Base-by-base conservation (phyloP, 495 filamentous ascomycete genomes). In the Aspergillus taichungensis region DNA sequence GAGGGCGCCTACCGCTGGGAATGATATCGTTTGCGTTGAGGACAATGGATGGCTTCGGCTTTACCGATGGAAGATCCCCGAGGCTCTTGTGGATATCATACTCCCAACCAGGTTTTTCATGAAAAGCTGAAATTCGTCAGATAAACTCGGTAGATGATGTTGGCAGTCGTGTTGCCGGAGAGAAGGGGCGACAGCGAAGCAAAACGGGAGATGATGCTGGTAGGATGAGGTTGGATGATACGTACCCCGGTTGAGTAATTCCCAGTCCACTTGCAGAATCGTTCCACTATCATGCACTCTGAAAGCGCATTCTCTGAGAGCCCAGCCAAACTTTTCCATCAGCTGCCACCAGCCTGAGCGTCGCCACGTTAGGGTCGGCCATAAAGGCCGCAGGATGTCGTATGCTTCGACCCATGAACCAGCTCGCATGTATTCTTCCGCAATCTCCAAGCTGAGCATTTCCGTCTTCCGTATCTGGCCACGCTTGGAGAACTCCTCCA, bases 191-290 rank as follows among this genome's bases (percentile, higher is more conserved):
- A 33, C 5, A 14, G 33, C 14, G 37, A 5, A 35, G 5, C 1
- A n/a, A 27, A 11, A 9, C 3, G 13, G 3, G 3, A n/a, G 13
- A 8, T 10, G 28, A 2, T 12, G n/a, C 7, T 14, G 33, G 6
- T 30, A 35, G 18, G 11, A 34, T 27, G 32, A 13, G 27, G 6
- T 38, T 34, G 11, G 37, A 35, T n/a, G 9, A 34, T 8, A 63
- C 84, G 61, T 60, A 89, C 84, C 67, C 47, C 64, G 69, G 52
- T 80, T 82, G 47, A 87, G 65, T 30, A 95, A 71, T 57, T 96
- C 91, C 80, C 89, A 91, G 42, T 88, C 82, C n/a, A 91, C 82
- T 31, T 78, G 75, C 27, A 95, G 57, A 8, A 90, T 64, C 10
- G 79, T 74, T 34, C 82, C 80, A 9, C 71, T 71, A 51, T 88